Evolutionary conservation across 331 rosid species (phyloP).

Genomic region (Quercus phellos): DNA sequence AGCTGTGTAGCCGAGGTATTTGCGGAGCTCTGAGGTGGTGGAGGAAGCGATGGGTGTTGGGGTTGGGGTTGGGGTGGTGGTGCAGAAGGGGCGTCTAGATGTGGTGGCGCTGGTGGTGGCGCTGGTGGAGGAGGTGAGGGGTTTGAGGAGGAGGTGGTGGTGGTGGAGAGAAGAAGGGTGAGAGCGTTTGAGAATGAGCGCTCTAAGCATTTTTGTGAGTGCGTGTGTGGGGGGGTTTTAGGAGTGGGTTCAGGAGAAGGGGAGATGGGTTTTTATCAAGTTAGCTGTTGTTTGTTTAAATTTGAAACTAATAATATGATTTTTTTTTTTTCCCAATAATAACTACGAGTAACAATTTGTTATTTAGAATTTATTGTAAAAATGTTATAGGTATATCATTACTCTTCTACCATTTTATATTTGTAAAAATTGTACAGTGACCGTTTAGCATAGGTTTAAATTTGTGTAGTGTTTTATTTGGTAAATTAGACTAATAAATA

Average conservation of each 20-base stretch:
- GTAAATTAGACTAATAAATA: no score
- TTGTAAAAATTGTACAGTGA: no score
- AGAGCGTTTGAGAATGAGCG: conserved; percentile 39
- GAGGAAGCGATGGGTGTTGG: conserved; percentile 34
- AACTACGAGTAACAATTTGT: no score
- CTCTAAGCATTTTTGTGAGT: conserved; percentile 41
- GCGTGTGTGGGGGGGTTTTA: not conserved
- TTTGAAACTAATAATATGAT: no score
- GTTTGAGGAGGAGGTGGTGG: conserved; percentile 23
- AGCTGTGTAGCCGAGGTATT: conserved; percentile 74
- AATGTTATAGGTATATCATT: no score
- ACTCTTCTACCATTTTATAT: no score
- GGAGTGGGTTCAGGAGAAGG: not conserved
- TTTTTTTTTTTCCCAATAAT: no score
- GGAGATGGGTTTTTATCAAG: not conserved
- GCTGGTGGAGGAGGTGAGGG: conserved; percentile 8
- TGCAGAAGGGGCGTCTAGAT: conserved; percentile 37
- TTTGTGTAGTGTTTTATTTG: no score
- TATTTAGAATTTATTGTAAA: no score
- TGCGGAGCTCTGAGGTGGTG: conserved; percentile 61
- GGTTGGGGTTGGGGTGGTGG: conserved; percentile 32
- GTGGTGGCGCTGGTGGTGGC: conserved; percentile 19
- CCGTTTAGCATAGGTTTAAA: no score
- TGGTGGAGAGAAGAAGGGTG: conserved; percentile 17
- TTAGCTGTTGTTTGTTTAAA: no score